Evolutionary conservation across 495 filamentous ascomycete species (phyloP).

Genomic region (Tuber brumale): DNA sequence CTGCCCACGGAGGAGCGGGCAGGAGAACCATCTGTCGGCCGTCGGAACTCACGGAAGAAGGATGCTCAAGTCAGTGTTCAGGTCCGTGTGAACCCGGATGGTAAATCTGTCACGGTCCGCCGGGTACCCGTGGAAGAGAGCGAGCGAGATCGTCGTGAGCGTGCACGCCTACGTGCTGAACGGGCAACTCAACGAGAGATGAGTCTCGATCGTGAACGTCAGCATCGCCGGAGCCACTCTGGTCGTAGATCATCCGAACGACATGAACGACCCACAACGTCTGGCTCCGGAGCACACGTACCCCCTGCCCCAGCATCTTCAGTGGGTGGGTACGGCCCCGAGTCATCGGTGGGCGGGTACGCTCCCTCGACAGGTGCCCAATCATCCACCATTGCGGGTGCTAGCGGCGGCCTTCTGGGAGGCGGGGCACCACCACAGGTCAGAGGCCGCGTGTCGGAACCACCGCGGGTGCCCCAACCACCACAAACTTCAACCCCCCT

Average conservation of each 20-base stretch:
- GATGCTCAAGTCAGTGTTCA: conserved; percentile 38
- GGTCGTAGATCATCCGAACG: conserved; percentile 18
- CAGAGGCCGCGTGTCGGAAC: conserved; percentile 2
- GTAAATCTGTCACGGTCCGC: conserved; percentile 40
- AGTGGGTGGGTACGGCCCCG: neutral
- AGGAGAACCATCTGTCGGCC: conserved; percentile 29
- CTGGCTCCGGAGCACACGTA: conserved; percentile 6
- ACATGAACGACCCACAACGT: conserved; percentile 17
- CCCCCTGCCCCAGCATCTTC: conserved; percentile 20
- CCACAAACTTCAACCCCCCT: conserved; percentile 11
- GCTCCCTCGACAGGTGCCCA: conserved; percentile 13
- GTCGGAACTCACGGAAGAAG: conserved; percentile 26
- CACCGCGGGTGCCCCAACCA: conserved; percentile 8
- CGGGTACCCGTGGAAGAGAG: conserved; percentile 37
- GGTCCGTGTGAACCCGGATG: conserved; percentile 40
- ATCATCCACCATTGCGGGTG: conserved; percentile 35
- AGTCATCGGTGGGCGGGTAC: neutral
- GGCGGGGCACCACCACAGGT: conserved; percentile 8
- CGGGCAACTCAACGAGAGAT: conserved; percentile 34
- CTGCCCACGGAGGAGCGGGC: conserved; percentile 32
- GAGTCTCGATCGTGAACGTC: conserved; percentile 35
- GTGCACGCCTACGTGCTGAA: conserved; percentile 31
- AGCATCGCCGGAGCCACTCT: conserved; percentile 25
- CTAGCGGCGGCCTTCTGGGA: conserved; percentile 37
- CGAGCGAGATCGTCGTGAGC: conserved; percentile 37